These are phyloP conservation scores for Geotrichum histeridarum DNA, from an alignment of 1,139 yeast genomes.

Conservation along the genomic window DNA sequence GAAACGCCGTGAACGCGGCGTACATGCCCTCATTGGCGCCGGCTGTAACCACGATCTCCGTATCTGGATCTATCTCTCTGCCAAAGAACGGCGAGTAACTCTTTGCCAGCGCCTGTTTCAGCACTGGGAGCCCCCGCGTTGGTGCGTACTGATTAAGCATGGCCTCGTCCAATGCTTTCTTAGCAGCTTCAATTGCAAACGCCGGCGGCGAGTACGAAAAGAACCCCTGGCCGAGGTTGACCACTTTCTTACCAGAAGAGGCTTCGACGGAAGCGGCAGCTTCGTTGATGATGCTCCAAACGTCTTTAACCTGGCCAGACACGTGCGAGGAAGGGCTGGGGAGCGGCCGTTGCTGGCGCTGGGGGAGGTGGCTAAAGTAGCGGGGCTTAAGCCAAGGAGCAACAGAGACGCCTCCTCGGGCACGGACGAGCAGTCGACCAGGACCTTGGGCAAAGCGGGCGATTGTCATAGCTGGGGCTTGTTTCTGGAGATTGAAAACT, in stretches of 20 bases:
- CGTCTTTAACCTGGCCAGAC: constrained; percentile 52
- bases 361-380: too few relatives aligned
- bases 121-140: constrained; percentile 77
- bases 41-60: constrained; percentile 76
- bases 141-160: constrained; percentile 87
- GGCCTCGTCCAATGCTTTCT: constrained; percentile 64
- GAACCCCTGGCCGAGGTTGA: constrained; percentile 93
- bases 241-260: constrained; percentile 65
- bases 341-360: background rate
- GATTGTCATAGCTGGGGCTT: too few relatives aligned
- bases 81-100: constrained; percentile 66
- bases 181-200: constrained; percentile 82
- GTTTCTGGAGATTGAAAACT: too few relatives aligned
- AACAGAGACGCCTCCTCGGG: too few relatives aligned
- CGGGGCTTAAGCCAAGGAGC: too few relatives aligned
- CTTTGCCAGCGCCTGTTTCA: constrained; percentile 61
- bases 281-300: constrained; percentile 91
- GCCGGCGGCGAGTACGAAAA: constrained; percentile 92
- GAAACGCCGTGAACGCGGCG: constrained; percentile 75
- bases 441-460: too few relatives aligned
- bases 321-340: constrained; percentile 29
- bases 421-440: too few relatives aligned
- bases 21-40: constrained; percentile 97
- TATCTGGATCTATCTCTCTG: constrained; percentile 51
- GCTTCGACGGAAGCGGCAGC: constrained; percentile 78